phyloP scores from a whole-genome alignment of 2,329 filamentous ascomycete species.

The Exophiala phaeomuriformis region DNA sequence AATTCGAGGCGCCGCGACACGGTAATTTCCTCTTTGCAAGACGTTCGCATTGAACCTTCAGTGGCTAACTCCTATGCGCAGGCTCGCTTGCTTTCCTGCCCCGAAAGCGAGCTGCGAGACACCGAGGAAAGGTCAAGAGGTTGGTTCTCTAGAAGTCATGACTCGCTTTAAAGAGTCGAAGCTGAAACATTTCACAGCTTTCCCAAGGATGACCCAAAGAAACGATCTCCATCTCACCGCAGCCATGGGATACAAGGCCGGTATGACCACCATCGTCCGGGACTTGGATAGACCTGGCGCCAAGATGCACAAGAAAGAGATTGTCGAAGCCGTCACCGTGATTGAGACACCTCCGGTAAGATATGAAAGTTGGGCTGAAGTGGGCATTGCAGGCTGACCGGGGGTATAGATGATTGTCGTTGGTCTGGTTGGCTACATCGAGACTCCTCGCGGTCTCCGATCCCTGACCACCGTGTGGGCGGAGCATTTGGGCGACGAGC shows the following conservation, averaged over 20 bases:
- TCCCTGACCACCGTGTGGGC: constrained; percentile 99
- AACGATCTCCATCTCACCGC: constrained; percentile 98
- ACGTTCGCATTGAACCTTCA: constrained; percentile 2
- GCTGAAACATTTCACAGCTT: constrained; percentile 55
- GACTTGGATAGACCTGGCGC: constrained; percentile 98
- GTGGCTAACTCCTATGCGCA: constrained; percentile 31
- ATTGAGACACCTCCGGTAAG: constrained; percentile 94
- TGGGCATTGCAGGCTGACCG: constrained; percentile 27
- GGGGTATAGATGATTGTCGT: constrained; percentile 86
- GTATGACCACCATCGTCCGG: constrained; percentile 99
- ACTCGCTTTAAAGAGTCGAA: constrained; percentile 27
- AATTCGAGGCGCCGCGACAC: constrained; percentile 86
- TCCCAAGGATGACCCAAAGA: constrained; percentile 99
- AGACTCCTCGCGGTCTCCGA: constrained; percentile 97
- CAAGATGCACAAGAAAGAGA: constrained; percentile 99
- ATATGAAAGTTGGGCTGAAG: constrained; percentile 28
- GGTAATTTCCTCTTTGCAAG: constrained; percentile 49
- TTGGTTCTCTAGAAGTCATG: constrained; percentile 43
- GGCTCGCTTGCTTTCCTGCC: constrained; percentile 76
- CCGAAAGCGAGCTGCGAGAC: constrained; percentile 85
- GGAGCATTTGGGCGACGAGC: constrained; percentile 96
- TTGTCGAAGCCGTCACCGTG: constrained; percentile 80
- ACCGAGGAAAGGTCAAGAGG: constrained; percentile 98
- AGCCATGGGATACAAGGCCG: constrained; percentile 99
- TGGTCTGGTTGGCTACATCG: constrained; percentile 99